Base-by-base conservation (phyloP, 108 stramenopile genomes). In the Halocafeteria seosinensis region DNA sequence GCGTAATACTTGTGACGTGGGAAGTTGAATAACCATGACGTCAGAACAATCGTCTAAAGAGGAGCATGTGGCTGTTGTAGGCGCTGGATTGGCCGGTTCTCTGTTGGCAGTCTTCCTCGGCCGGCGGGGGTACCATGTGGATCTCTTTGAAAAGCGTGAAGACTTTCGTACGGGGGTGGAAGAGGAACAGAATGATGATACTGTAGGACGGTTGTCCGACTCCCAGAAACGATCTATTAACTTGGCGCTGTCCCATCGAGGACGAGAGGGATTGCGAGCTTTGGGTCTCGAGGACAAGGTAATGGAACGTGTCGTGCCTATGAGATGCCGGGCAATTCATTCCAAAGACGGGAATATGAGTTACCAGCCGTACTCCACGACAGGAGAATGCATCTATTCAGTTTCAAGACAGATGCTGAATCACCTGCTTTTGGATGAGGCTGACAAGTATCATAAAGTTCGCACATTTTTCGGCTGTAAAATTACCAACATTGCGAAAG, bases 211-310 rank as follows among this genome's bases (percentile, higher is more conserved):
- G 25, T 30, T n/a, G n/a, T n/a, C 11, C 6, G 57, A 59, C 28
- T 59, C 66, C 33, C 21, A 23, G 23, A 69, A 69, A 38, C 25
- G 73, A 50, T 67, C 65, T 34, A 75, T 75, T 61, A 75, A 75
- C 62, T 52, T 75, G 5, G 73, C 66, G 5, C 42, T 71, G 17
- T 67, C 73, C 25, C 21, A 62, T 26, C 69, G 73, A 12, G 69
- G 69, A 21, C 1, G 57, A 13, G 6, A 12, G 37, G 60, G 68
- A 28, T 63, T 75, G 51, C 29, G 30, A 2, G 32, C n/a, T 24
- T 37, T 74, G 0, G 60, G 50, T 12, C 47, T 71, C 26, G 37
- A 37, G 4, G 66, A 67, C 11, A 55, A 13, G 11, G 66, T 70
- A 33, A 27, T 67, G 38, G 4, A 13, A 0, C 11, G 37, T 1